Evolutionary conservation across 805 yeast genomes (phyloP).

Genomic region (Teunomyces panamensis): DNA sequence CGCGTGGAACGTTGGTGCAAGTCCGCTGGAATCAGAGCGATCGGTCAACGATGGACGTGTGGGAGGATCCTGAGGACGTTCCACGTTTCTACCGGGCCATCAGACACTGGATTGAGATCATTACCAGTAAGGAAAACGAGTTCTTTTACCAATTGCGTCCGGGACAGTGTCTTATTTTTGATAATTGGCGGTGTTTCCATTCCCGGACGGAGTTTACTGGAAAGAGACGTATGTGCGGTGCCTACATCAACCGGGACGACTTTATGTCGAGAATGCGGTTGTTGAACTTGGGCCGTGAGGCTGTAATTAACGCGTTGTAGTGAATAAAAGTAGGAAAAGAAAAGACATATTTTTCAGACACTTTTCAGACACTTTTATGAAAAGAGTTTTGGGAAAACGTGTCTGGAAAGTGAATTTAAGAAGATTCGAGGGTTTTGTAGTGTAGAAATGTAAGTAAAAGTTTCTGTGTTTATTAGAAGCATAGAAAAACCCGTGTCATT

Average conservation of each 20-base stretch:
- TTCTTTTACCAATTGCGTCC: conserved; percentile 55
- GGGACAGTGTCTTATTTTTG: conserved; percentile 65
- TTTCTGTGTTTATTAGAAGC: no score
- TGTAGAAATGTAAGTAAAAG: no score
- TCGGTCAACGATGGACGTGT: conserved; percentile 55
- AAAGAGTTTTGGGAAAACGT: not conserved
- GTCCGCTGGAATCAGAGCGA: conserved; percentile 73
- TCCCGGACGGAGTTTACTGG: conserved; percentile 67
- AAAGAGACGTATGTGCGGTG: conserved; percentile 68
- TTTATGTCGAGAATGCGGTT: conserved; percentile 46
- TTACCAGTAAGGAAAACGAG: conserved; percentile 50
- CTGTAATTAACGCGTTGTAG: conserved; percentile 34
- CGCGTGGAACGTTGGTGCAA: conserved; percentile 52
- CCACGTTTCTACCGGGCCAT: conserved; percentile 57
- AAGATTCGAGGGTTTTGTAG: no score
- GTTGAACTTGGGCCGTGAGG: conserved; percentile 46
- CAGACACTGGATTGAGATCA: conserved; percentile 52
- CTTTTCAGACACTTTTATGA: not conserved
- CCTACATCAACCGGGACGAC: conserved; percentile 67
- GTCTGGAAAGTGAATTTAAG: not conserved
- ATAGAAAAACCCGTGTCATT: no score
- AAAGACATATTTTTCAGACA: not conserved
- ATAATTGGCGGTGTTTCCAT: conserved; percentile 72
- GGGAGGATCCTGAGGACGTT: conserved; percentile 48
- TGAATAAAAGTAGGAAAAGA: not conserved